A percentile compares a stretch with the other conserved stretches of the same genome.
Evolutionary conservation across 2,329 filamentous ascomycete species (phyloP).

Genomic region (Coniella vitis): DNA sequence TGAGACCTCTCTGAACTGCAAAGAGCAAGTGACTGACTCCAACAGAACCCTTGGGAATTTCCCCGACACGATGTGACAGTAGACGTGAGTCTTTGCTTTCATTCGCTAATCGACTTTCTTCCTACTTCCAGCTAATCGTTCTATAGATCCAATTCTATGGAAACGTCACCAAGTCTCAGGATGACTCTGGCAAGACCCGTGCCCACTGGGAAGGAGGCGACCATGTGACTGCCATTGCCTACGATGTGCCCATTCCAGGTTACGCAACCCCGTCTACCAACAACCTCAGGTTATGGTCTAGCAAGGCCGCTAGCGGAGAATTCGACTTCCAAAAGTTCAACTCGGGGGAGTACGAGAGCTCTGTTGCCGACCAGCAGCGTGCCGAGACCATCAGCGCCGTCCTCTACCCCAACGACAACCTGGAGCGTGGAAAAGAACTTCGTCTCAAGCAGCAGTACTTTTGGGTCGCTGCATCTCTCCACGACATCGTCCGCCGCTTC

Average conservation of each 20-base stretch:
- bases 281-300: conserved; percentile 95
- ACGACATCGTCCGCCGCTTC: conserved; percentile 94
- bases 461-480: conserved; percentile 95
- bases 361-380: conserved; percentile 93
- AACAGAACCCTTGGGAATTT: conserved; percentile 89
- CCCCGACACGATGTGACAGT: conserved; percentile 91
- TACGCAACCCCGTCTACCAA: conserved; percentile 88
- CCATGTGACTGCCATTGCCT: conserved; percentile 84
- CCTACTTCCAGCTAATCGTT: not conserved
- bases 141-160: conserved; percentile 85
- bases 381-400: conserved; percentile 99
- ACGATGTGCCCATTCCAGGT: conserved; percentile 87
- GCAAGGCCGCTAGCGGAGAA: conserved; percentile 92
- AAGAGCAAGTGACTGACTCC: not conserved
- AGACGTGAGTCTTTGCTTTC: conserved; percentile 47
- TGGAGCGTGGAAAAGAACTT: conserved; percentile 93
- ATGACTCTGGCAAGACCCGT: conserved; percentile 68
- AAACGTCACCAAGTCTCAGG: conserved; percentile 65
- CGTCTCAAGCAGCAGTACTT: conserved; percentile 99
- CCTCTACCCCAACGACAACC: conserved; percentile 94
- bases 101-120: not conserved
- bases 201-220: conserved; percentile 88
- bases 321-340: conserved; percentile 99
- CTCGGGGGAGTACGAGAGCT: conserved; percentile 83
- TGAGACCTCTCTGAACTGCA: not conserved